Evolutionary conservation across 495 filamentous ascomycete species (phyloP).

Genomic region (Aspergillus incahuasiensis): DNA sequence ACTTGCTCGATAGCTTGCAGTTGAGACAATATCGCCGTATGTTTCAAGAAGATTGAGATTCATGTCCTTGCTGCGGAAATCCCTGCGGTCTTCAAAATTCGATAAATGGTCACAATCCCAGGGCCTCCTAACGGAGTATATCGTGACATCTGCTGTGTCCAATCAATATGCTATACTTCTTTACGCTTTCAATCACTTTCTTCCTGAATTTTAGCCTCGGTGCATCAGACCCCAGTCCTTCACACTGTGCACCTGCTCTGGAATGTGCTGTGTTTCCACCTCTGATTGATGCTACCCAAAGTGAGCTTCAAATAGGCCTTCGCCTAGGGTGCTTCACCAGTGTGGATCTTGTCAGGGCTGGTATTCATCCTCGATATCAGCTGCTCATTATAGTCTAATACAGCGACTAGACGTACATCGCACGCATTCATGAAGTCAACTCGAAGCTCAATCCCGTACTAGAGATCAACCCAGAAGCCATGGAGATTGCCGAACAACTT

Average conservation of each 20-base stretch:
- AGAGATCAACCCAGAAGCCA: conserved; percentile 55
- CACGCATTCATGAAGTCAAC: conserved; percentile 51
- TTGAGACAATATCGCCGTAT: neutral
- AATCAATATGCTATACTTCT: neutral
- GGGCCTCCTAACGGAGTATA: too few species aligned
- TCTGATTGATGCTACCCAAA: conserved; percentile 47
- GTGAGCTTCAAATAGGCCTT: conserved; percentile 49
- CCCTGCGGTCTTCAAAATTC: neutral
- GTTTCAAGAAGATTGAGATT: neutral
- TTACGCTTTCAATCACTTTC: neutral
- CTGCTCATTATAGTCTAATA: neutral
- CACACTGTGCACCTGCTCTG: too few species aligned
- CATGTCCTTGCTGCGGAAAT: neutral
- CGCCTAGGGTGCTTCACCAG: conserved; percentile 49
- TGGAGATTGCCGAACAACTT: conserved; percentile 45
- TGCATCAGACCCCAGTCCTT: neutral
- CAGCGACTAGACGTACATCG: conserved; percentile 41
- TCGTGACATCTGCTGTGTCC: neutral
- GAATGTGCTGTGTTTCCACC: neutral
- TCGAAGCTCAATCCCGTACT: conserved; percentile 45
- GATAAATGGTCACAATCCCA: neutral
- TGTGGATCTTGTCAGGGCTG: conserved; percentile 52
- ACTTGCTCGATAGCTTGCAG: neutral
- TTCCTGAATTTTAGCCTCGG: neutral
- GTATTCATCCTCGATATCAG: neutral